Evolutionary conservation across 192 early-diverging fungal genomes (phyloP), one percentile per base, ranked within the genome.

Genomic region (Gryganskiella cystojenkinii): DNA sequence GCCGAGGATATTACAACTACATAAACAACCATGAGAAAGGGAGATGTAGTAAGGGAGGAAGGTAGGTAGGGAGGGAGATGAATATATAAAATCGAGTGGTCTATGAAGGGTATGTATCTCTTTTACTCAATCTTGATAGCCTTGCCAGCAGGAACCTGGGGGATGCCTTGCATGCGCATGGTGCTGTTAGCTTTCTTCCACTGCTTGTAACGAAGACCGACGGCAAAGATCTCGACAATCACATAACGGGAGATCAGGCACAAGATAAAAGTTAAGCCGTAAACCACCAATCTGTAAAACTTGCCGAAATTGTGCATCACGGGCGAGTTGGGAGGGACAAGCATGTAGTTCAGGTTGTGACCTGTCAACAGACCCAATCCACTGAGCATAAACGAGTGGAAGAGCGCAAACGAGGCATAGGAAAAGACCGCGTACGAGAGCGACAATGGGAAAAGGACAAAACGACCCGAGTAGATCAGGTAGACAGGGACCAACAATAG

Each of bases 271-370:
- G 50, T 78, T 2, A n/a, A 28, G 2, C 37, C 27, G 45, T 69
- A 78, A 20, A 78, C 55, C 2, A 40, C 27, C 17, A 78, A 33
- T n/a, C 74, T 60, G n/a, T 78, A 78, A 30, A 61, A 78, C 61
- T 69, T 78, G 13, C 74, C 74, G n/a, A 78, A 33, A 25, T 49
- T 61, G 28, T 78, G 74, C 61, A 78, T 64, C 24, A 78, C 0
- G 3, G 74, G 67, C 31, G 61, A 72, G 35, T 83, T 83, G 19
- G 85, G 85, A 49, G 85, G 85, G 19, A 83, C 70, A 22, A 88
- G 75, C 56, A 86, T 79, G 53, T 88, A 88, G 63, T 88, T 86
- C 11, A 88, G 54, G 51, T 88, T 88, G 31, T 81, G 65, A n/a
- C 81, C 76, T 17, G 85, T 82, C 54, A 78, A 67, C 4, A 88